A percentile compares a stretch with the other conserved stretches of the same genome.
phyloP scores from a whole-genome alignment of 2,329 filamentous ascomycete genomes.

The Fonsecaea erecta region DNA sequence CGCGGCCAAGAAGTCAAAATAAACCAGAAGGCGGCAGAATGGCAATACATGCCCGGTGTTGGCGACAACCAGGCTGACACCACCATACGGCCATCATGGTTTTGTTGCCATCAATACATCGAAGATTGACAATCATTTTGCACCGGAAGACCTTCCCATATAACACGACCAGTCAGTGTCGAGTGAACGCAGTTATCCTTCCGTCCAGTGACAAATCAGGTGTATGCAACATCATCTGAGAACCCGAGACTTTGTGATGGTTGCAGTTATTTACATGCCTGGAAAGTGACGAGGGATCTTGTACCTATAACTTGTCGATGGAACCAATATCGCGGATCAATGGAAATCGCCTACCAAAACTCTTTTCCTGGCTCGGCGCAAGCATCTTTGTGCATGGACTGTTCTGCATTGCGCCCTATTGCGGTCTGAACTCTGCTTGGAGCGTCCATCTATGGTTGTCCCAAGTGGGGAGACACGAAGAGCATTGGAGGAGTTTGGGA shows the following conservation, averaged over 20 bases:
- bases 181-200: background rate
- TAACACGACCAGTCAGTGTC: background rate
- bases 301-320: background rate
- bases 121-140: background rate
- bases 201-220: background rate
- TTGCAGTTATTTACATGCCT: background rate
- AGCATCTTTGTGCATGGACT: background rate
- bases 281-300: background rate
- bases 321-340: background rate
- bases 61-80: background rate
- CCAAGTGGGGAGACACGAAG: background rate
- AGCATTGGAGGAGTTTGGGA: slow-evolving; percentile 1
- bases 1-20: slow-evolving; percentile 66
- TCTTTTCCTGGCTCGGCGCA: background rate
- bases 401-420: background rate
- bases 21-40: background rate
- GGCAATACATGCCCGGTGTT: background rate
- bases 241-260: background rate
- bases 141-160: background rate
- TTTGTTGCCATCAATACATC: background rate
- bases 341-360: background rate
- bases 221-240: background rate
- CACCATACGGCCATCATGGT: background rate
- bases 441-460: background rate
- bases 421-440: background rate